These are phyloP conservation scores for Phytophthora cactorum DNA, from an alignment of 352 stramenopile genomes.

Conservation along the genomic window DNA sequence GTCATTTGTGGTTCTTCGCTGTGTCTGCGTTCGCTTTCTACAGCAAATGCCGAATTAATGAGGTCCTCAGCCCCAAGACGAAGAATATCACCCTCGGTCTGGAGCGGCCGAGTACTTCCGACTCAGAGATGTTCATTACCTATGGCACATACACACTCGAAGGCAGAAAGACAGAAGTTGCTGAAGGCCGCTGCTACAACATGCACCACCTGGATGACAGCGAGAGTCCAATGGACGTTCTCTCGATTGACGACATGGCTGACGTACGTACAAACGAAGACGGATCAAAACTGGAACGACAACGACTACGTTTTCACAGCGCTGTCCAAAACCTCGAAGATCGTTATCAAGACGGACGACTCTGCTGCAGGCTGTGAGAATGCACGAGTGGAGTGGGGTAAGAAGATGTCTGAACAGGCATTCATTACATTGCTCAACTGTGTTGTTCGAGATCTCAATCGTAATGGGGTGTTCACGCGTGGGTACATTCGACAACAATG, in stretches of 20 bases:
- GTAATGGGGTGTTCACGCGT: constrained; percentile 1
- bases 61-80: constrained; percentile 8
- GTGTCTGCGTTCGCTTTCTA: constrained; percentile 7
- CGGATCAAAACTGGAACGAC: constrained; percentile 11
- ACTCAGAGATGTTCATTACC: neutral
- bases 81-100: constrained; percentile 10
- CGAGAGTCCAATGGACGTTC: too few relatives aligned
- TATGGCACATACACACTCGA: constrained; percentile 14
- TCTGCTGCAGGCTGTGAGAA: constrained; percentile 7
- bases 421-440: constrained; percentile 20
- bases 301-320: constrained; percentile 13
- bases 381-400: constrained; percentile 11
- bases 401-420: constrained; percentile 16
- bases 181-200: too few relatives aligned
- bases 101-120: neutral
- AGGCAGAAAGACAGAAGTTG: constrained; percentile 1
- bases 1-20: constrained; percentile 5
- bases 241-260: neutral
- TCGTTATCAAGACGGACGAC: constrained; percentile 2
- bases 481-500: neutral
- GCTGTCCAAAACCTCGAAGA: constrained; percentile 9
- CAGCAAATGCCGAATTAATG: constrained; percentile 18
- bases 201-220: too few relatives aligned
- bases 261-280: constrained; percentile 7
- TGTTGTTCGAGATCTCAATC: constrained; percentile 7